Conservation (phyloP, 495 filamentous ascomycete species). For the Wilcoxina mikolae region DNA sequence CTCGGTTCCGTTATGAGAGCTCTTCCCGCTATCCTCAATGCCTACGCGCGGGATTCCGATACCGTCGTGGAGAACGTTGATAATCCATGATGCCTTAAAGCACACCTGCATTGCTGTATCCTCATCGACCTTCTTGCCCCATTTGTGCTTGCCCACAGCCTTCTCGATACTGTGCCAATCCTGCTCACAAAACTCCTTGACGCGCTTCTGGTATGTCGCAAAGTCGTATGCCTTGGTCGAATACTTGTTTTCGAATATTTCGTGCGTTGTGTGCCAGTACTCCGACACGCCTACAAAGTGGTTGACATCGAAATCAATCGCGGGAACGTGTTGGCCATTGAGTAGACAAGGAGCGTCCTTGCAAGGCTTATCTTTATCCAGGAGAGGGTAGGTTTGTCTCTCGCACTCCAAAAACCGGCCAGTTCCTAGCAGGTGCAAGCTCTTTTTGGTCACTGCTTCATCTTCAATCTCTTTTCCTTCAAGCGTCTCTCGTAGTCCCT, state of each 20-base stretch:
- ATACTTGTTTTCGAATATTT: slow-evolving; percentile 69
- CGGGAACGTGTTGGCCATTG: slow-evolving; percentile 77
- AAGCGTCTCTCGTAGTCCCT: slow-evolving; percentile 53
- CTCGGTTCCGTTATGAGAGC: slow-evolving; percentile 58
- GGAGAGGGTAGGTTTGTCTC: slow-evolving; percentile 61
- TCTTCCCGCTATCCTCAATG: slow-evolving; percentile 43
- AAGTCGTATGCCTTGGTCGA: slow-evolving; percentile 84
- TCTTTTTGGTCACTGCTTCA: slow-evolving; percentile 26
- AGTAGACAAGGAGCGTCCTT: slow-evolving; percentile 72
- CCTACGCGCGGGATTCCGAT: slow-evolving; percentile 89
- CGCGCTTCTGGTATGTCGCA: slow-evolving; percentile 71
- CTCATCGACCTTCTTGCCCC: slow-evolving; percentile 62
- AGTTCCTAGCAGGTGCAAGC: slow-evolving; percentile 54
- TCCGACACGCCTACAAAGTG: slow-evolving; percentile 97
- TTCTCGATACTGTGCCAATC: slow-evolving; percentile 62
- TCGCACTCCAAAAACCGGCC: slow-evolving; percentile 79
- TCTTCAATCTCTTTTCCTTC: slow-evolving; percentile 40
- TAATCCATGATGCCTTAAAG: slow-evolving; percentile 96
- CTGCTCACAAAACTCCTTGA: slow-evolving; percentile 70
- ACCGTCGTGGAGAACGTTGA: slow-evolving; percentile 87
- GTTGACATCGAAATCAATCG: slow-evolving; percentile 95
- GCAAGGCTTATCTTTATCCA: slow-evolving; percentile 76
- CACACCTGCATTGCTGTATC: slow-evolving; percentile 71
- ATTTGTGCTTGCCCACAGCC: slow-evolving; percentile 47
- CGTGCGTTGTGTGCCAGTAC: slow-evolving; percentile 98